Evolutionary conservation across 2,329 filamentous ascomycete species (phyloP), one percentile per base, ranked within the genome.

Genomic region (Stylonectria norvegica): DNA sequence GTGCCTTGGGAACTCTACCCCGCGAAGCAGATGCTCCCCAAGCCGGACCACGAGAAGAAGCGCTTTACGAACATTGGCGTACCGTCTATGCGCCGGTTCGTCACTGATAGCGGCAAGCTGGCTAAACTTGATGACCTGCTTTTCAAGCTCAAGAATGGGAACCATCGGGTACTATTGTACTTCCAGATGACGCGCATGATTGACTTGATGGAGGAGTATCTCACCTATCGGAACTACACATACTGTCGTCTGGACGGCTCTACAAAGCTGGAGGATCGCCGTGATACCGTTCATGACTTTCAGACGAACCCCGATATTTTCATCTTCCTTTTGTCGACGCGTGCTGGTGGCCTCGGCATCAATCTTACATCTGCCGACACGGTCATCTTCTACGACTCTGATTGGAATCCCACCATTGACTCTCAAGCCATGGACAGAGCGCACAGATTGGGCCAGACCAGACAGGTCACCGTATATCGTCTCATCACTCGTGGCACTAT

Each of bases 121-220:
- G 90, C 89, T 33, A 89, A 89, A 60, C 74, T 98, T 36, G 93
- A 98, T 62, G 76, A 87, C 51, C 74, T 98, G 14, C 76, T 98
- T 11, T 86, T 86, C 62, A 79, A 89, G 63, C 82, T 98, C 58
- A 98, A 97, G 75, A 85, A 89, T 47, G 87, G 86, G 48, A 86
- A 86, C 23, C 93, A 98, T 56, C 89, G 93, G 59, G 93, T 98
- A 16, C 74, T 98, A 38, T 73, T 98, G 15, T 98, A 98, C 75
- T 98, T 98, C 86, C 93, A 98, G 73, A 98, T 98, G 93, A 98
- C 93, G 4, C 86, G 88, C 60, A 98, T 98, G 93, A 97, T 98
- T 60, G 91, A 98, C 63, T 73, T 98, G 45, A 97, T 97, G 87
- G 93, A 98, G 65, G 93, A 98, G 67, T 98, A 97, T 57, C 75